phyloP scores from a whole-genome alignment of 1,139 yeast genomes.

The Pichia sp. region DNA sequence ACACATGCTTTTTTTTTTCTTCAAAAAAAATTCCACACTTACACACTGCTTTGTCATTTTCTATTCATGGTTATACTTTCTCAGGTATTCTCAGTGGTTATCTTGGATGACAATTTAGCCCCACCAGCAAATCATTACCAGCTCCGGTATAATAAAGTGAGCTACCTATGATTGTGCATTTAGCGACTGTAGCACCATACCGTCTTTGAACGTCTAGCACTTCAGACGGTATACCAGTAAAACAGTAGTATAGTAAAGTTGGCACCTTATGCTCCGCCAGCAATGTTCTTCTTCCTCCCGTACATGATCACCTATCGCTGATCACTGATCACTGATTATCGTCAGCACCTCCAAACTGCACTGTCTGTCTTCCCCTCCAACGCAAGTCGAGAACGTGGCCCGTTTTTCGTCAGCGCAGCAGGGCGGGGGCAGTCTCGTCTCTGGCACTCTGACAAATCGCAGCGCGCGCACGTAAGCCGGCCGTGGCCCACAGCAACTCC shows the following conservation, averaged over 20 bases:
- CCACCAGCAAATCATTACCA: constrained; percentile 45
- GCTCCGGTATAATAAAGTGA: constrained; percentile 42
- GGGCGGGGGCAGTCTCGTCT: too few species aligned
- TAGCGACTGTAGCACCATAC: constrained; percentile 7
- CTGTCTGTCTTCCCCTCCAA: too few species aligned
- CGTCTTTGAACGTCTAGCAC: constrained; percentile 11
- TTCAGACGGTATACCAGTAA: constrained; percentile 1
- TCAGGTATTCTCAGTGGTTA: constrained; percentile 1
- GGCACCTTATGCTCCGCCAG: too few species aligned
- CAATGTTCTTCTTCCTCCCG: too few species aligned
- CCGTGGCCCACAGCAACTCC: background rate
- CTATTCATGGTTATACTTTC: constrained; percentile 27
- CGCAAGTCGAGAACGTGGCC: too few species aligned
- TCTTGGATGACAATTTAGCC: constrained; percentile 19
- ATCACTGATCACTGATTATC: too few species aligned
- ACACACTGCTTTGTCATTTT: constrained; percentile 1
- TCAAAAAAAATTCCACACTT: too few species aligned
- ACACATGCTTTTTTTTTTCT: constrained; percentile 4
- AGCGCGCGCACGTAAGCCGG: background rate
- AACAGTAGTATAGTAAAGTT: background rate
- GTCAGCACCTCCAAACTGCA: too few species aligned
- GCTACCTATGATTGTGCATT: constrained; percentile 52
- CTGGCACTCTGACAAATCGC: background rate
- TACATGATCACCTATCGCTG: too few species aligned
- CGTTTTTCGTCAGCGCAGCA: too few species aligned